These are phyloP conservation scores for Clonostachys byssicola DNA, from an alignment of 2,329 filamentous ascomycete species.

Conservation along the genomic window DNA sequence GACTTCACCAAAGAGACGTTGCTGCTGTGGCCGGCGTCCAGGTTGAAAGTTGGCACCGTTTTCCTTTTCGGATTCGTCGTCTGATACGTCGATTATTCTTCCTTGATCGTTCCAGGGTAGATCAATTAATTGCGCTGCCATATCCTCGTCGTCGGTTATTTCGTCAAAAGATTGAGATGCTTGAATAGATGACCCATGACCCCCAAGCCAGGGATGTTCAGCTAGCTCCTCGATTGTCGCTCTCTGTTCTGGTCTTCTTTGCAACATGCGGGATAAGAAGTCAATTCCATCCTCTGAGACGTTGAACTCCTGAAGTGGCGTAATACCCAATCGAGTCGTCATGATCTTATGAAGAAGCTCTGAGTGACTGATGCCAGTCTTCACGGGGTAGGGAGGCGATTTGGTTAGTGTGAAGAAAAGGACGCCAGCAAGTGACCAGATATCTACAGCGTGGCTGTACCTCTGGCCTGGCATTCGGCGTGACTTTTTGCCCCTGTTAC, in stretches of 20 bases:
- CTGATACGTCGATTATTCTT: slow-evolving; percentile 12
- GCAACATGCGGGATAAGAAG: slow-evolving; percentile 75
- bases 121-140: slow-evolving; percentile 41
- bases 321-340: slow-evolving; percentile 65
- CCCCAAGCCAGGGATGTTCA: slow-evolving; percentile 68
- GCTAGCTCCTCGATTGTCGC: slow-evolving; percentile 70
- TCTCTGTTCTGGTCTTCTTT: slow-evolving; percentile 72
- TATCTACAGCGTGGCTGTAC: slow-evolving; percentile 89
- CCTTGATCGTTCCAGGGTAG: slow-evolving; percentile 7
- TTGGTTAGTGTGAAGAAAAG: slow-evolving; percentile 82
- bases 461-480: slow-evolving; percentile 56
- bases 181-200: slow-evolving; percentile 16
- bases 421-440: slow-evolving; percentile 94
- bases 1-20: slow-evolving; percentile 50
- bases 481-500: slow-evolving; percentile 58
- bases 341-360: slow-evolving; percentile 85
- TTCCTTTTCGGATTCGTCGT: slow-evolving; percentile 61
- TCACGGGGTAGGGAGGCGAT: slow-evolving; percentile 75
- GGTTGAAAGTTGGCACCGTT: slow-evolving; percentile 42
- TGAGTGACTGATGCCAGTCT: slow-evolving; percentile 69
- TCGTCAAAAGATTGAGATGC: slow-evolving; percentile 53
- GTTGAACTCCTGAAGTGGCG: slow-evolving; percentile 51
- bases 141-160: slow-evolving; percentile 54
- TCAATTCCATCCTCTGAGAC: slow-evolving; percentile 68
- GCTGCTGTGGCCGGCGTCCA: slow-evolving; percentile 1